phyloP scores from a whole-genome alignment of 257 asterid species.

The Leptodermis oblonga region DNA sequence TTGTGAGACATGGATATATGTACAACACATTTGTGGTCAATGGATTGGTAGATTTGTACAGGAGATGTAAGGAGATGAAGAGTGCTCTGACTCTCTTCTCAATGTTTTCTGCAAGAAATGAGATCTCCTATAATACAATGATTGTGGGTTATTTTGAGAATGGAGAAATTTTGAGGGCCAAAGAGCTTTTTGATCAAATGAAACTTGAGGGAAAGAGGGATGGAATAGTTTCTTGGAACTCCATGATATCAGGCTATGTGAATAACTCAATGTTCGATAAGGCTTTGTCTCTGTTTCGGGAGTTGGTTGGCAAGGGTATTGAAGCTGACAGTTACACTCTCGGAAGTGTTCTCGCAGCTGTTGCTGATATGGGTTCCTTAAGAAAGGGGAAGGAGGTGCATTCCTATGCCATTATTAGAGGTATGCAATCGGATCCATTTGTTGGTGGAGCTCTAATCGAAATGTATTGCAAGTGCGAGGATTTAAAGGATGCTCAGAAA shows the following conservation, averaged over 20 bases:
- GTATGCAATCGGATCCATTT: conserved; percentile 49
- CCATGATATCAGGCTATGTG: conserved; percentile 74
- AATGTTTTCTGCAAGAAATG: conserved; percentile 49
- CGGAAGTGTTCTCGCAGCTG: conserved; percentile 57
- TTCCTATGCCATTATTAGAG: conserved; percentile 51
- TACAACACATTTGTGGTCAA: conserved; percentile 61
- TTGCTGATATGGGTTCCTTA: conserved; percentile 40
- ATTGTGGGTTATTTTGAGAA: conserved; percentile 66
- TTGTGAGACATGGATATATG: conserved; percentile 48
- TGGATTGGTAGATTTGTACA: conserved; percentile 66
- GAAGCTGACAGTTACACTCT: conserved; percentile 67
- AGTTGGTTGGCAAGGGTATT: conserved; percentile 33
- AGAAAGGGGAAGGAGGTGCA: conserved; percentile 53
- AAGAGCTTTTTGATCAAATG: conserved; percentile 60
- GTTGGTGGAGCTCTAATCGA: conserved; percentile 75
- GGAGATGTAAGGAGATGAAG: conserved; percentile 61
- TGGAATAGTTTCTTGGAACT: conserved; percentile 70
- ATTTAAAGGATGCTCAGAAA: conserved; percentile 51
- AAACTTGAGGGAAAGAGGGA: conserved; percentile 39
- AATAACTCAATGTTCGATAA: conserved; percentile 49
- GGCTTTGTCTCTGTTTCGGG: conserved; percentile 41
- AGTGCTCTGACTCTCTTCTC: conserved; percentile 51
- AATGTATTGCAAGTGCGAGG: conserved; percentile 58
- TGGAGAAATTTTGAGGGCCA: conserved; percentile 47
- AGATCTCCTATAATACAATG: conserved; percentile 69